Conservation (phyloP, 108 stramenopile species). For the Skeletonema potamos region DNA sequence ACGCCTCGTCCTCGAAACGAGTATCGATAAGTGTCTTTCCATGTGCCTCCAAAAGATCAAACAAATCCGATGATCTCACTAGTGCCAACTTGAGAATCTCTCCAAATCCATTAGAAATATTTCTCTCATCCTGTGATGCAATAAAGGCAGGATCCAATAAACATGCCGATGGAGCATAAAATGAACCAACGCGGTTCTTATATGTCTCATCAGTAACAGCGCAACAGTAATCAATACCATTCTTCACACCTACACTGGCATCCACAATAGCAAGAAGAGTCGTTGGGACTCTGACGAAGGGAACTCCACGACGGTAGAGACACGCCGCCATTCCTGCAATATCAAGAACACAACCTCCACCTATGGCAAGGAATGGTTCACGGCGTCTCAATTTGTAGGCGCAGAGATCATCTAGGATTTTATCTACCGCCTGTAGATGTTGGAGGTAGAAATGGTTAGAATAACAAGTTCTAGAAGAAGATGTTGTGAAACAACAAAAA, state of each 20-base stretch:
- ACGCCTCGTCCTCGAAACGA: slow-evolving; percentile 53
- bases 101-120: slow-evolving; percentile 94
- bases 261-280: slow-evolving; percentile 96
- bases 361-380: slow-evolving; percentile 94
- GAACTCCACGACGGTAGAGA: slow-evolving; percentile 92
- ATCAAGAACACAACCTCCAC: slow-evolving; percentile 92
- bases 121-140: slow-evolving; percentile 77
- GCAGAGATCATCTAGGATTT: slow-evolving; percentile 79
- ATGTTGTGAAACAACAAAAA: neutral
- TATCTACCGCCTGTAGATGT: slow-evolving; percentile 63
- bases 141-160: slow-evolving; percentile 90
- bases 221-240: slow-evolving; percentile 94
- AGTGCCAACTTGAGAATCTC: slow-evolving; percentile 96
- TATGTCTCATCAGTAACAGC: slow-evolving; percentile 80
- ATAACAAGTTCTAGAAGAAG: neutral
- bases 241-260: slow-evolving; percentile 97
- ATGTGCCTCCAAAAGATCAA: slow-evolving; percentile 92
- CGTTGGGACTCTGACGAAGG: slow-evolving; percentile 90
- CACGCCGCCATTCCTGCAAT: slow-evolving; percentile 96
- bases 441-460: neutral
- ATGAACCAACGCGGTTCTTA: slow-evolving; percentile 95
- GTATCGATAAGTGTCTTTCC: slow-evolving; percentile 81
- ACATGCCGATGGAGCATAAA: slow-evolving; percentile 90
- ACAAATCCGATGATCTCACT: slow-evolving; percentile 87
- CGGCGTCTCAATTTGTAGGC: slow-evolving; percentile 86